Evolutionary conservation across 306 rosid species (phyloP), one percentile per base, ranked within the genome.

Genomic region (Pterocarpus macrocarpus): DNA sequence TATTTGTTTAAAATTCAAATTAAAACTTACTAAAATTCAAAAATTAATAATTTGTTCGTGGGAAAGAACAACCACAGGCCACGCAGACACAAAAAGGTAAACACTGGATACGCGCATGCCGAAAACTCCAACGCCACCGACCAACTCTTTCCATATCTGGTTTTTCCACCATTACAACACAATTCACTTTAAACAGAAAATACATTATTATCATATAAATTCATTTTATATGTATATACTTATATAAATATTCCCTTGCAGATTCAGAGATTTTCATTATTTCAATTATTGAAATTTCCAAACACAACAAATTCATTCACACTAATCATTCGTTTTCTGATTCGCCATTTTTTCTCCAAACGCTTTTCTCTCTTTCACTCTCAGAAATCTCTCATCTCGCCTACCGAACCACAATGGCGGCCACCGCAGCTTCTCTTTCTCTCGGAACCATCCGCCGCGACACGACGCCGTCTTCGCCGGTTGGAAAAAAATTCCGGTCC

Each of bases 351-450:
- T 17, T 61, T 38, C 14, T 38, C 12, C 67, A 0, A 69, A 4
- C 58, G 71, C 75, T 53, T 17, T 22, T 39, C 5, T 38, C 8
- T 43, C 47, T 5, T 43, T 15, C 15, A 2, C 1, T 13, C 22
- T 13, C 22, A 52, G 61, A 7, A 15, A 15, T 55, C 61, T 55
- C 61, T 55, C 61, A 55, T n/a, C 61, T 15, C 30, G n/a, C 61
- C 61, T 13, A 13, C 58, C 17, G 16, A 52, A 13, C 33, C 5
- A 32, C 52, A 65, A 92, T 92, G 97, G 75, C 91, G 45, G 71
- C 83, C 71, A 8, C 83, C 44, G 87, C 86, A 71, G 75, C 83
- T 50, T 59, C 36, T 71, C 66, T 76, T 56, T 85, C 80, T 6
- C 70, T 80, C 43, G 33, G 30, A 73, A 38, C 38, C 69, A 44